Conservation (phyloP, 2,329 filamentous ascomycete species). For the Pseudogymnoascus verrucosus region DNA sequence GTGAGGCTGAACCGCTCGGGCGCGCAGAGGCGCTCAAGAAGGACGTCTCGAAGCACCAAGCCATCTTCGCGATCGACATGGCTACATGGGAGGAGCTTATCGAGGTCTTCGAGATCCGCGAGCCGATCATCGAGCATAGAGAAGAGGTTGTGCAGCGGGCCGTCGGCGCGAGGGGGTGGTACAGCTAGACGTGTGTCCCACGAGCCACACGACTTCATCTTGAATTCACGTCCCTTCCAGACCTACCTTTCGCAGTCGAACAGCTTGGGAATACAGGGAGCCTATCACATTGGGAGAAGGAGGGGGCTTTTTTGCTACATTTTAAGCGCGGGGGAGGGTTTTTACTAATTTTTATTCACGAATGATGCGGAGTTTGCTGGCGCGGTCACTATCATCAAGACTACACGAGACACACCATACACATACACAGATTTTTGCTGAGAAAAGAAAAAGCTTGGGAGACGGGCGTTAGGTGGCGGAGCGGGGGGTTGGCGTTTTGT, state of each 20-base stretch:
- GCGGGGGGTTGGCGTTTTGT: neutral
- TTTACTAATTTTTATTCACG: slow-evolving; percentile 6
- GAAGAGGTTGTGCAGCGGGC: slow-evolving; percentile 37
- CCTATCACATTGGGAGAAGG: neutral
- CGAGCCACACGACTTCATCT: neutral
- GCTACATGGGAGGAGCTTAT: slow-evolving; percentile 74
- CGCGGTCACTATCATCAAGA: neutral
- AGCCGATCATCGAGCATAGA: slow-evolving; percentile 79
- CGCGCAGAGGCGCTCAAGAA: slow-evolving; percentile 32
- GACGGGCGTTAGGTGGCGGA: neutral
- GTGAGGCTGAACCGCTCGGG: slow-evolving; percentile 14
- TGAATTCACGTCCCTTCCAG: neutral
- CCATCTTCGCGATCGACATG: slow-evolving; percentile 83
- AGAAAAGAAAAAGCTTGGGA: neutral
- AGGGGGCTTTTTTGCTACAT: neutral
- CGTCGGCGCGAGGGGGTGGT: slow-evolving; percentile 12
- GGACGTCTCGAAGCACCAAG: slow-evolving; percentile 66
- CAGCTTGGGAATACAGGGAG: neutral
- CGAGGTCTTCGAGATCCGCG: slow-evolving; percentile 64
- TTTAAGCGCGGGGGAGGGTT: neutral
- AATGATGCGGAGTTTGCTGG: neutral
- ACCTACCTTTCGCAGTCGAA: neutral
- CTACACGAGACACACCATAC: slow-evolving; percentile 6
- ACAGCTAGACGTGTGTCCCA: slow-evolving; percentile 14
- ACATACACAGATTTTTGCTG: neutral